Evolutionary conservation across 176 grass and related monocot species (phyloP), one percentile per base, ranked within the genome.

Genomic region (Lolium rigidum): DNA sequence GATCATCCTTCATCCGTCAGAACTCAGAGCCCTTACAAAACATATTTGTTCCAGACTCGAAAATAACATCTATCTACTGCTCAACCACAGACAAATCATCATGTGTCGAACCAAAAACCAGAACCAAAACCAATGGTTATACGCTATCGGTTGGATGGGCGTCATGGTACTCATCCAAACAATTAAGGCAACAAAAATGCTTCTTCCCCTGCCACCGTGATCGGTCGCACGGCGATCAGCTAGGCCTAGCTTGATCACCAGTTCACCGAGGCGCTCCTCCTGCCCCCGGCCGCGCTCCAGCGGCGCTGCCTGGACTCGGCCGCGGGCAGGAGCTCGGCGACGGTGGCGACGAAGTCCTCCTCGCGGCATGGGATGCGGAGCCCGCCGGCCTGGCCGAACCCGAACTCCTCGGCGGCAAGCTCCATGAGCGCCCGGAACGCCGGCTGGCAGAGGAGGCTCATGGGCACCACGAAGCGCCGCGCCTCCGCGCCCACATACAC

Each of bases 361-460:
- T 88, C 90, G 17, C 66, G 60, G 78, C 87, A 90, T 0, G 93
- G 93, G 76, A 94, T 87, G 58, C 85, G 70, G 28, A 94, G 74
- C 4, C 84, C 90, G 26, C 60, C 85, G 13, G 74, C 70, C 78
- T 88, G 90, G 65, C 65, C 84, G 82, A 92, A 94, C 6, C 93
- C 93, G 68, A 94, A 94, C 87, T 94, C 93, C 78, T 94, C 92
- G 6, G 87, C 89, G 74, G 83, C 84, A 35, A 48, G 82, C 81
- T 94, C 92, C 92, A 94, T 90, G 78, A 94, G 73, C 8, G 22
- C 74, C 67, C 43, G 70, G 78, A 94, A 92, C 49, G 67, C 74
- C 43, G 85, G 87, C 58, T 80, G 82, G 10, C 78, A 25, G 74
- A 94, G 93, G 38, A 86, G 89, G 71, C 24, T 35, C 50, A 82